These are phyloP conservation scores for Camelina hispida DNA, from an alignment of 345 rosid species.

Conservation along the genomic window DNA sequence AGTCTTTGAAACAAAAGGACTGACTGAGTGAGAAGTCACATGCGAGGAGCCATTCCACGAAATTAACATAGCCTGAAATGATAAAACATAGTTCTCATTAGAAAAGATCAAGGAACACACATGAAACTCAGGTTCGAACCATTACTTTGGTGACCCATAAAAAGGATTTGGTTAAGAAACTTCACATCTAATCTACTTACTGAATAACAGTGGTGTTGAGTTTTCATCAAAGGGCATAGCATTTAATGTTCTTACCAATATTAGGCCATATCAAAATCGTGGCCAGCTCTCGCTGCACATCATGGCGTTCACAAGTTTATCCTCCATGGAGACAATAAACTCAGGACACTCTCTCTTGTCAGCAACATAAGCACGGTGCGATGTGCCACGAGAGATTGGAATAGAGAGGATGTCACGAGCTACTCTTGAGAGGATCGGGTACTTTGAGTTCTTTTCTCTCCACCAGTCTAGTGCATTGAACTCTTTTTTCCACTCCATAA, in stretches of 20 bases:
- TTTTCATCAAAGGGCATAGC: too few relatives aligned
- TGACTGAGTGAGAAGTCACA: too few relatives aligned
- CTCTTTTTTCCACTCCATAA: constrained; percentile 65
- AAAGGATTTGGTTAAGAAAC: too few relatives aligned
- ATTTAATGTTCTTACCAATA: not conserved
- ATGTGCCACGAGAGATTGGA: constrained; percentile 51
- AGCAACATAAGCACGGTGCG: constrained; percentile 42
- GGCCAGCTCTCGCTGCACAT: constrained; percentile 32
- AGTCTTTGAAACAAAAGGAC: too few relatives aligned
- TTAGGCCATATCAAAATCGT: not conserved
- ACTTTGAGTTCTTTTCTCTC: constrained; percentile 66
- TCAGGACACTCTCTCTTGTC: constrained; percentile 39
- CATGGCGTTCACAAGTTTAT: constrained; percentile 22
- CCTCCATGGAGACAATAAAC: not conserved
- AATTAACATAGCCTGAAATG: too few relatives aligned
- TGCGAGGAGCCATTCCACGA: too few relatives aligned
- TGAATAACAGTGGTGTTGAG: too few relatives aligned
- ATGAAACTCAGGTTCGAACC: too few relatives aligned
- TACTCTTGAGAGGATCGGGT: constrained; percentile 73
- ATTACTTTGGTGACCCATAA: too few relatives aligned
- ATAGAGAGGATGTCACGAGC: constrained; percentile 76
- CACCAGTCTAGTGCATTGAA: constrained; percentile 79
- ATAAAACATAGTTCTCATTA: too few relatives aligned
- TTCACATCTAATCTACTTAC: too few relatives aligned
- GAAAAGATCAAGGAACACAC: too few relatives aligned